Conservation (phyloP, 352 stramenopile species). For the Globisporangium mamillatum region DNA sequence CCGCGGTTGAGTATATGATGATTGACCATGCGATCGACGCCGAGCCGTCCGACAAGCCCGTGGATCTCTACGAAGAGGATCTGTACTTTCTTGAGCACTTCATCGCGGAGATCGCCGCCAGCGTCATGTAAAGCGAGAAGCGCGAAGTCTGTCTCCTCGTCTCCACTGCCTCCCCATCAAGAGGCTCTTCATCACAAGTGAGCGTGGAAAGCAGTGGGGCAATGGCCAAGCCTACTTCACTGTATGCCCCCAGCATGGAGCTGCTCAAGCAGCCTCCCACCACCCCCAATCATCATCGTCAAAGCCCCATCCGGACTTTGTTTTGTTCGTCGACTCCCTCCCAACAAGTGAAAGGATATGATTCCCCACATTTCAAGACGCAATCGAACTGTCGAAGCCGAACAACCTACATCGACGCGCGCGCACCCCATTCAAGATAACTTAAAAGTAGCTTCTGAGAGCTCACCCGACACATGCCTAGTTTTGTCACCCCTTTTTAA, state of each 20-base stretch:
- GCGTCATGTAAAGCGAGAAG: constrained; percentile 20
- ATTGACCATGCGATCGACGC: constrained; percentile 69
- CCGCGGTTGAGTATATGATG: constrained; percentile 78
- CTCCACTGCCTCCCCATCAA: not conserved
- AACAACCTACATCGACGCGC: constrained; percentile 9
- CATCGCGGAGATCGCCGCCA: constrained; percentile 67
- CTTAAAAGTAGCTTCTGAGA: constrained; percentile 1
- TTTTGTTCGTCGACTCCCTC: not conserved
- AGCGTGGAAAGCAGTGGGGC: not conserved
- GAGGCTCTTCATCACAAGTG: not conserved
- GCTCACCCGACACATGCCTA: not conserved
- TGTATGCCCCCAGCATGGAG: not conserved
- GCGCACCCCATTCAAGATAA: constrained; percentile 3
- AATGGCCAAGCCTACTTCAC: not conserved
- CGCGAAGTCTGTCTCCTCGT: not conserved
- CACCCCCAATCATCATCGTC: not conserved
- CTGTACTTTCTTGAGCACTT: constrained; percentile 83
- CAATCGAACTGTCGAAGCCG: constrained; percentile 6
- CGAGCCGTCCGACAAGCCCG: constrained; percentile 67
- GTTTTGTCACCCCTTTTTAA: constrained; percentile 5
- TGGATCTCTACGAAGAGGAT: constrained; percentile 76
- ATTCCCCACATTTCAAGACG: constrained; percentile 6
- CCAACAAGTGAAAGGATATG: constrained; percentile 7
- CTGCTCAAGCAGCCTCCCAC: not conserved
- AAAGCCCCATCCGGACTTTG: not conserved